These are phyloP conservation scores for Colletotrichum siamense DNA, from an alignment of 2,329 filamentous ascomycete genomes.

Conservation along the genomic window DNA sequence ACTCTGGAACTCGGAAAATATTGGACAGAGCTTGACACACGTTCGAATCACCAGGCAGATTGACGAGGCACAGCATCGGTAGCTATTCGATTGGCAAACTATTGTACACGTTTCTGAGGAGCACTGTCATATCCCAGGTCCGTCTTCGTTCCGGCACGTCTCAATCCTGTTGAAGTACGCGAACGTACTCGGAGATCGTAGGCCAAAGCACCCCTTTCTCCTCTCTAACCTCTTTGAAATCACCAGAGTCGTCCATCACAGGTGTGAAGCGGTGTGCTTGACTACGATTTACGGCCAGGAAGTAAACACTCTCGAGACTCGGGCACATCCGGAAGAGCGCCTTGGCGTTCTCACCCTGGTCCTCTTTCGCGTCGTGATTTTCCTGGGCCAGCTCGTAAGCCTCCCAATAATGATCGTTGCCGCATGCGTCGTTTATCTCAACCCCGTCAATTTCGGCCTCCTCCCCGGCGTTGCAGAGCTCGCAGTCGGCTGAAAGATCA, in stretches of 20 bases:
- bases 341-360: neutral
- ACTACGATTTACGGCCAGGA: accelerated
- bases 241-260: neutral
- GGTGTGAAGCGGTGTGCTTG: neutral
- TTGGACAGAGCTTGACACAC: accelerated
- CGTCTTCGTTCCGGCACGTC: accelerated
- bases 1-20: neutral
- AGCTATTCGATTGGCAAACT: neutral
- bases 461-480: accelerated
- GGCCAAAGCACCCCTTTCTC: neutral
- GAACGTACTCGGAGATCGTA: neutral
- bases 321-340: neutral
- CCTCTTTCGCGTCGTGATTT: accelerated
- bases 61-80: neutral
- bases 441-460: too few species aligned
- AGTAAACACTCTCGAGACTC: neutral
- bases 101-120: neutral
- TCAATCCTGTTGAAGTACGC: neutral
- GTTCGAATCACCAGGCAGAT: neutral
- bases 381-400: neutral
- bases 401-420: accelerated
- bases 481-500: accelerated
- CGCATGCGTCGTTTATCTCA: too few species aligned
- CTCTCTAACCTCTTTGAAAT: accelerated
- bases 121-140: neutral